Evolutionary conservation across 176 grass and related monocot species (phyloP).

Genomic region (Saccharum spontaneum): DNA sequence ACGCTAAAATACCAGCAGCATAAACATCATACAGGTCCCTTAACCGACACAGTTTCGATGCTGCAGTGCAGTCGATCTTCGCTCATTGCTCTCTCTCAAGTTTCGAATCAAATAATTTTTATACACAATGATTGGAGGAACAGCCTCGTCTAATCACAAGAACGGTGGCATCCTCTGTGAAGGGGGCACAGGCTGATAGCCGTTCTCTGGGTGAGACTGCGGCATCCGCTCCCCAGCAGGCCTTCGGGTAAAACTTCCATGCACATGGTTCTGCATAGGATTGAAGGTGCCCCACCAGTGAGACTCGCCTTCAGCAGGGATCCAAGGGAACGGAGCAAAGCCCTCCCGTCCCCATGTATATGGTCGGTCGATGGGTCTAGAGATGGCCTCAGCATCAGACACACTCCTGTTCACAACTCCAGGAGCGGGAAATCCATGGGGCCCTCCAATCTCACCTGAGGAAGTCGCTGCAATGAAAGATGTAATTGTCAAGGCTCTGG

Average conservation of each 20-base stretch:
- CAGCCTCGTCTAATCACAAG: slow-evolving; percentile 57
- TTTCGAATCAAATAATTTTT: slow-evolving; percentile 39
- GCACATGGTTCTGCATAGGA: slow-evolving; percentile 53
- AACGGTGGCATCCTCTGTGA: slow-evolving; percentile 60
- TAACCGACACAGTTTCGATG: neutral
- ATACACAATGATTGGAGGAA: slow-evolving; percentile 33
- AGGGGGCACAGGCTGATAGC: slow-evolving; percentile 52
- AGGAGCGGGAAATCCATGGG: slow-evolving; percentile 58
- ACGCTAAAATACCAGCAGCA: neutral
- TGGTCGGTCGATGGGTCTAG: slow-evolving; percentile 50
- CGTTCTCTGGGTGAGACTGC: slow-evolving; percentile 50
- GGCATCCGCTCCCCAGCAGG: slow-evolving; percentile 44
- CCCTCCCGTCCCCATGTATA: slow-evolving; percentile 61
- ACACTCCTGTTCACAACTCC: slow-evolving; percentile 48
- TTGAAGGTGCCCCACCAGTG: slow-evolving; percentile 82
- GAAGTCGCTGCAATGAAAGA: slow-evolving; percentile 68
- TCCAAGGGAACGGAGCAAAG: slow-evolving; percentile 51
- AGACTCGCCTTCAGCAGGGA: slow-evolving; percentile 58
- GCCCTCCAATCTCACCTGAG: slow-evolving; percentile 52
- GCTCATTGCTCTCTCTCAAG: neutral
- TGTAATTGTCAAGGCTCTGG: slow-evolving; percentile 66
- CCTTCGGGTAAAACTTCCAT: slow-evolving; percentile 58
- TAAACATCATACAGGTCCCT: neutral
- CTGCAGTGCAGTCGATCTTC: neutral
- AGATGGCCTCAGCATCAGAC: slow-evolving; percentile 46